Evolutionary conservation across 768 basidiomycete species (phyloP).

Genomic region (Lentinula raphanica): DNA sequence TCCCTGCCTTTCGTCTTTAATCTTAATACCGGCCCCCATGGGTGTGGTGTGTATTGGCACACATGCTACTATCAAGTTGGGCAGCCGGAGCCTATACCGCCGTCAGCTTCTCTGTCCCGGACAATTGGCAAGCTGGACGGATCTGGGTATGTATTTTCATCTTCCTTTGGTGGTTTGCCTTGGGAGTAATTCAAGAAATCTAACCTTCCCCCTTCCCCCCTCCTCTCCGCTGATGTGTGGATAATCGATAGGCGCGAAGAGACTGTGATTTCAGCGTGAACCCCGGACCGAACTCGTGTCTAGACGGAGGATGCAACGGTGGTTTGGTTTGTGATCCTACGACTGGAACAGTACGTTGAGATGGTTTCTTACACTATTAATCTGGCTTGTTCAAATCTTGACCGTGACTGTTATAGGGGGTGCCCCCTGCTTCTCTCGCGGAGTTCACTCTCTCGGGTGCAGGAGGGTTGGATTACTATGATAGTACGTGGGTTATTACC

Average conservation of each 20-base stretch:
- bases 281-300: constrained; percentile 53
- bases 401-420: constrained; percentile 20
- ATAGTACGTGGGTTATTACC: constrained; percentile 19
- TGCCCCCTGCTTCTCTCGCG: constrained; percentile 43
- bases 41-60: background rate
- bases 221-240: too few species aligned
- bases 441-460: constrained; percentile 35
- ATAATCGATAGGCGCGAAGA: constrained; percentile 60
- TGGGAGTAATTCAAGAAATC: too few species aligned
- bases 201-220: too few species aligned
- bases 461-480: constrained; percentile 32
- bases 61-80: constrained; percentile 15
- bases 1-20: too few species aligned
- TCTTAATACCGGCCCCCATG: too few species aligned
- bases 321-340: constrained; percentile 45
- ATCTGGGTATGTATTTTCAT: constrained; percentile 30
- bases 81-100: constrained; percentile 11
- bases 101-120: constrained; percentile 41
- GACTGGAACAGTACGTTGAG: constrained; percentile 45
- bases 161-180: too few species aligned
- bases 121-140: constrained; percentile 39
- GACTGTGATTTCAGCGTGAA: constrained; percentile 56
- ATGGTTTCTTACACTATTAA: too few species aligned
- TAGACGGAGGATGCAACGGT: constrained; percentile 70
- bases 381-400: too few species aligned